Percentiles rank a stretch among this genome's conserved stretches.
These are phyloP conservation scores for Penicillium lividum DNA, from an alignment of 495 filamentous ascomycete genomes.

Conservation along the genomic window DNA sequence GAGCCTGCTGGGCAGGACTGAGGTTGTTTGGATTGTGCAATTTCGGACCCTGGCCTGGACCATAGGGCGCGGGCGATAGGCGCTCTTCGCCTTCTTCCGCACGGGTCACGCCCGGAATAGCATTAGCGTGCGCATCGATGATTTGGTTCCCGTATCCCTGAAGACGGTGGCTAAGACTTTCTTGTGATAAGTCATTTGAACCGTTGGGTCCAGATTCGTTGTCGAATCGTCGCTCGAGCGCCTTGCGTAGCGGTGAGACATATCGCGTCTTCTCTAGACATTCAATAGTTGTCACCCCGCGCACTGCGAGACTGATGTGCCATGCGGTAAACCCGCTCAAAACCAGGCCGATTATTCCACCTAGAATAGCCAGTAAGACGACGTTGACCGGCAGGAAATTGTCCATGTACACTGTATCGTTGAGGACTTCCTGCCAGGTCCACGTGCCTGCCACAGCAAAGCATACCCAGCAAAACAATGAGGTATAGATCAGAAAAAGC, in stretches of 20 bases:
- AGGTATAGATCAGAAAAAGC: constrained; percentile 90
- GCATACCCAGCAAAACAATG: constrained; percentile 79
- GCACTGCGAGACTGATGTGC: constrained; percentile 81
- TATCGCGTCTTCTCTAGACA: constrained; percentile 93
- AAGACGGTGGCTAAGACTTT: constrained; percentile 57
- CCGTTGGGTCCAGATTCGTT: constrained; percentile 26
- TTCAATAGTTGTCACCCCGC: constrained; percentile 90
- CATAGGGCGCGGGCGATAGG: constrained; percentile 31
- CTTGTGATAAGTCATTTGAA: constrained; percentile 53
- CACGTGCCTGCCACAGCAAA: constrained; percentile 71
- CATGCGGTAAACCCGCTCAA: constrained; percentile 87
- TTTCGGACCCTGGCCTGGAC: constrained; percentile 22
- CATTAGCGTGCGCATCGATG: constrained; percentile 78
- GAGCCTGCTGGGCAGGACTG: constrained; percentile 48
- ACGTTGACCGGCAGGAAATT: constrained; percentile 85
- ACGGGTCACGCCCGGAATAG: constrained; percentile 74
- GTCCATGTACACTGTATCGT: constrained; percentile 60
- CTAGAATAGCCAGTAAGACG: constrained; percentile 79
- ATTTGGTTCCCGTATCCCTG: constrained; percentile 75
- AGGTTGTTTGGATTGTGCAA: constrained; percentile 14
- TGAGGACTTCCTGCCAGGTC: constrained; percentile 79
- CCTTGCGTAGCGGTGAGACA: constrained; percentile 71
- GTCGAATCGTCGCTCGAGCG: constrained; percentile 61
- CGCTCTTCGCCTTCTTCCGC: constrained; percentile 76
- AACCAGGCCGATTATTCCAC: constrained; percentile 88